Conservation (phyloP, 2,329 filamentous ascomycete genomes). For the Neofusicoccum cordaticola region DNA sequence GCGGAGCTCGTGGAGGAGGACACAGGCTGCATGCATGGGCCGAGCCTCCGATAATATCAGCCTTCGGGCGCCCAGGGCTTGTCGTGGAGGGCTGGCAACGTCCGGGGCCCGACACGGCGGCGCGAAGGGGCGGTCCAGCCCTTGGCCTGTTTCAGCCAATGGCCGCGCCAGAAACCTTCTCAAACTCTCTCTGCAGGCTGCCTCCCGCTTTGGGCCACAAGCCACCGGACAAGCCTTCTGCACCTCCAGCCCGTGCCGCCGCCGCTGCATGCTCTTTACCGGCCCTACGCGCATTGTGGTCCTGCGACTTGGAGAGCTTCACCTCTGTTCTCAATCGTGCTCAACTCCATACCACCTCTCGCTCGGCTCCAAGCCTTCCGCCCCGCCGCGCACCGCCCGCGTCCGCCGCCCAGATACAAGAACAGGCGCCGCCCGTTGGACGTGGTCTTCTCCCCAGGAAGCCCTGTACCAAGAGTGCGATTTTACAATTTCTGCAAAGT, state of each 20-base stretch:
- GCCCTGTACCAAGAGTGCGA: background rate
- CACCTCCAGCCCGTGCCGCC: background rate
- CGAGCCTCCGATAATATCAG: background rate
- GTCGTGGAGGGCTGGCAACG: no score
- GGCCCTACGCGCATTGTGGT: background rate
- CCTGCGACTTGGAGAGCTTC: background rate
- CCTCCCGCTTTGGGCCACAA: background rate
- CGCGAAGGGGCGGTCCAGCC: background rate
- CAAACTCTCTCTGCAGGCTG: slow-evolving; percentile 5
- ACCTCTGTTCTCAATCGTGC: background rate
- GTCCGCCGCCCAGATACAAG: background rate
- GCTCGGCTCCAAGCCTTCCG: background rate
- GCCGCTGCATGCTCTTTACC: background rate
- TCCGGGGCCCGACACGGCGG: background rate
- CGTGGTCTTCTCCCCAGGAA: background rate
- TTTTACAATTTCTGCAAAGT: background rate
- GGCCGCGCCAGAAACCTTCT: background rate
- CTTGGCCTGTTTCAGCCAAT: slow-evolving; percentile 7
- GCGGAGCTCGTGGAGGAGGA: background rate
- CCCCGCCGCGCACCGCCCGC: background rate
- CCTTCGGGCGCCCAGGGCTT: background rate
- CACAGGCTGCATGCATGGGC: background rate
- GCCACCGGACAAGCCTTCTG: background rate
- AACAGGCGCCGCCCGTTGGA: background rate
- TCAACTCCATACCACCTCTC: background rate